phyloP scores from a whole-genome alignment of 2,329 filamentous ascomycete genomes.

The Pseudopithomyces maydicus region DNA sequence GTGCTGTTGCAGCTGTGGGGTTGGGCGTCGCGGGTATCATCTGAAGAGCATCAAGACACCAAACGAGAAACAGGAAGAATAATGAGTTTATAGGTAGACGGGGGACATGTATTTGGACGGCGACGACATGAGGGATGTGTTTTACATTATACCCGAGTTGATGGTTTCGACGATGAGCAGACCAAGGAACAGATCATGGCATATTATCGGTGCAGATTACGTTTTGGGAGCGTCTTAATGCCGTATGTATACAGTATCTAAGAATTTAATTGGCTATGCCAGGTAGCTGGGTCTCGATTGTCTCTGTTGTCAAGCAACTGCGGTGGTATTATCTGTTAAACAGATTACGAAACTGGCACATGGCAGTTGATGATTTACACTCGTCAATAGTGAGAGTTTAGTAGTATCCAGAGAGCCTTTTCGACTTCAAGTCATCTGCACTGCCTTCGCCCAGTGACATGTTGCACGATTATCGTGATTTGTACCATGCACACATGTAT shows the following conservation, averaged over 20 bases:
- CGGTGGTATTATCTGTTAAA: too few species aligned
- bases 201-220: neutral
- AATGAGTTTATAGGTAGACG: neutral
- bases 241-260: neutral
- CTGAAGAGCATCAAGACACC: neutral
- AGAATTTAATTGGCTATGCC: neutral
- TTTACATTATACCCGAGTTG: slow-evolving; percentile 5
- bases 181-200: neutral
- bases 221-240: neutral
- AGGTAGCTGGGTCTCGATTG: too few species aligned
- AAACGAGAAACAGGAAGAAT: too few species aligned
- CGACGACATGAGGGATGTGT: neutral
- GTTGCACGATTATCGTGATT: too few species aligned
- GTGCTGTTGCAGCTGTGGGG: slow-evolving; percentile 27
- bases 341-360: too few species aligned
- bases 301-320: too few species aligned
- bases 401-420: too few species aligned
- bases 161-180: neutral
- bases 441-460: too few species aligned
- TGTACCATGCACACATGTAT: too few species aligned
- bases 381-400: too few species aligned
- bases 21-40: slow-evolving; percentile 21
- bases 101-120: neutral
- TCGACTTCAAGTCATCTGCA: too few species aligned
- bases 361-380: too few species aligned